Base-by-base conservation (phyloP, 2,329 filamentous ascomycete genomes). In the Ophiocordyceps robertsii region DNA sequence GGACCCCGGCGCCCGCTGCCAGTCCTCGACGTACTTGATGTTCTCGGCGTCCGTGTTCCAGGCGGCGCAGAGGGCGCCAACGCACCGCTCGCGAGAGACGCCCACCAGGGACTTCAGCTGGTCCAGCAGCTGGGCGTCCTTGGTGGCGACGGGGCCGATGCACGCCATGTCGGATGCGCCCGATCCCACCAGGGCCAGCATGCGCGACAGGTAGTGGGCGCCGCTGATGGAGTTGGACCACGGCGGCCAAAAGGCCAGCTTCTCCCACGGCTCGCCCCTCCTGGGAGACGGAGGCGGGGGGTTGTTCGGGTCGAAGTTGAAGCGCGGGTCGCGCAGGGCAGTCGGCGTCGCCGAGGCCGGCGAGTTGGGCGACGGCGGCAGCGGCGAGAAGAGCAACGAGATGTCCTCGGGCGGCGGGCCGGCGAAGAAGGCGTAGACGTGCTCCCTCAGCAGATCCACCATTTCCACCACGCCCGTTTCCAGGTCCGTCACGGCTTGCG, bases 21-120 rank as follows among this genome's bases (percentile, higher is more conserved):
- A 98, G 57, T 95, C 87, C 59, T 98, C 93, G 3, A 98, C 73
- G 49, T 83, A 78, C 59, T 90, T 94, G 65, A 90, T 88, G 51
- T 89, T 85, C 60, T 95, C 87, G 3, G 90, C 86, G 61, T 98
- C 93, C 42, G 80, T 82, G 54, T 87, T 90, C 93, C 92, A 98
- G 0, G 88, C 84, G 13, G 83, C 82, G 56, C 87, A 95, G 17
- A 94, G 75, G 2, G 89, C 89, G 29, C 81, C 80, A 3, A 93
- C 81, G 47, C 83, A 90, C 48, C 92, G 77, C 56, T 98, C 93
- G 41, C 92, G 77, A 7, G 89, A 80, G 13, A 75, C 72, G 27
- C 80, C 81, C 35, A 96, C 83, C 39, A 96, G 72, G 3, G 72
- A 63, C 53, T 80, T 86, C 38, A 98, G 68, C 38, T 78, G 72